These are phyloP conservation scores for Populus deltoides DNA, from an alignment of 345 rosid species.

Conservation along the genomic window DNA sequence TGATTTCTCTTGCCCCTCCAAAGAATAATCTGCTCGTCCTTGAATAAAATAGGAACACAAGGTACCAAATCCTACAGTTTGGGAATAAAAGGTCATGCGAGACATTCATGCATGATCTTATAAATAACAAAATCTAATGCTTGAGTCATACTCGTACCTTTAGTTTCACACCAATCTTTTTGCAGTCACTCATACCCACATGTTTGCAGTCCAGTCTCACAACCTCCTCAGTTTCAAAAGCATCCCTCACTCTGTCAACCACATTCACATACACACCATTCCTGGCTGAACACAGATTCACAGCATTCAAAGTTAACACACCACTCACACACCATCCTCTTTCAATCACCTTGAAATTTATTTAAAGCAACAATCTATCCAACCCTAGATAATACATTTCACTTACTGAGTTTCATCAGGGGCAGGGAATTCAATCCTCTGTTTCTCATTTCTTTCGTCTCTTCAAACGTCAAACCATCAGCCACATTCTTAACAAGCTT, in stretches of 20 bases:
- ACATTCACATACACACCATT: constrained; percentile 89
- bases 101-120: not conserved
- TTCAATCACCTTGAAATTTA: not conserved
- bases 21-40: constrained; percentile 81
- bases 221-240: constrained; percentile 60
- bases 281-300: constrained; percentile 51
- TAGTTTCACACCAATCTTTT: constrained; percentile 77
- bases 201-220: constrained; percentile 78
- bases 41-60: constrained; percentile 73
- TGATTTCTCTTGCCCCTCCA: constrained; percentile 61
- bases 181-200: constrained; percentile 80
- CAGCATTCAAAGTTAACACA: not conserved
- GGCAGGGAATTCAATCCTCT: constrained; percentile 58
- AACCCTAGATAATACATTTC: not conserved
- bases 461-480: constrained; percentile 78
- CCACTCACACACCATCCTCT: not conserved
- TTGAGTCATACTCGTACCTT: constrained; percentile 38
- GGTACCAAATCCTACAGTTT: constrained; percentile 77
- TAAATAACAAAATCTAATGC: not conserved
- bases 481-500: constrained; percentile 70
- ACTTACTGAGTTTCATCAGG: constrained; percentile 72
- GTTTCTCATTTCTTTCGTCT: constrained; percentile 79
- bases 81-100: constrained; percentile 1
- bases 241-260: constrained; percentile 64
- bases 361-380: not conserved